phyloP scores from a whole-genome alignment of 2,329 filamentous ascomycete genomes.

The Arthrobotrys conoides region DNA sequence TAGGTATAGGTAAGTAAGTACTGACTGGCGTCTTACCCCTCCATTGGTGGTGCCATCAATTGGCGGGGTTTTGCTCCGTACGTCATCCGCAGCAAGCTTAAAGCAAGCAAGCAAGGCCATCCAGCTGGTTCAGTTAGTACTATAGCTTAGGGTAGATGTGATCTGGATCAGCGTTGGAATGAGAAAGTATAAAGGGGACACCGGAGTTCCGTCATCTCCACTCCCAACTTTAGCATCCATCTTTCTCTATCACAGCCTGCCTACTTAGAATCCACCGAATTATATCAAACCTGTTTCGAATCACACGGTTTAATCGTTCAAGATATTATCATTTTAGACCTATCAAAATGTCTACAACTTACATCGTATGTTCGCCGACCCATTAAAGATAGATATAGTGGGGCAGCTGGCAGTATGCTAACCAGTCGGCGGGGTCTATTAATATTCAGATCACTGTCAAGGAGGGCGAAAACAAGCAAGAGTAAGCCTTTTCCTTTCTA shows the following conservation, averaged over 20 bases:
- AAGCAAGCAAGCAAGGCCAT: constrained; percentile 6
- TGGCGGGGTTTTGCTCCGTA: constrained; percentile 25
- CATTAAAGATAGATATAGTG: neutral
- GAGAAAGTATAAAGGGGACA: constrained; percentile 48
- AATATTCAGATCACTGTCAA: constrained; percentile 42
- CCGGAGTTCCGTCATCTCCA: neutral
- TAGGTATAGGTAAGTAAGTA: too few relatives aligned
- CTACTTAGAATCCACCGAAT: too few relatives aligned
- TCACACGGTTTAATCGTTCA: constrained; percentile 5
- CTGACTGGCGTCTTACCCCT: constrained; percentile 1
- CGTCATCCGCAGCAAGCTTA: constrained; percentile 33
- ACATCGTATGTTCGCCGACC: constrained; percentile 13
- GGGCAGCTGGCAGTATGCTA: constrained; percentile 13
- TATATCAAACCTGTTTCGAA: neutral
- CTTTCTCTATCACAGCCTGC: neutral
- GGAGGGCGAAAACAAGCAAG: constrained; percentile 24
- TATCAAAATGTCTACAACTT: constrained; percentile 30
- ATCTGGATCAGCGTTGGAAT: constrained; percentile 12
- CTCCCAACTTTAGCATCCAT: neutral
- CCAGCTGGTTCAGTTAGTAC: neutral
- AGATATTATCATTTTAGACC: constrained; percentile 9
- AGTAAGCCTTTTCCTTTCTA: constrained; percentile 5
- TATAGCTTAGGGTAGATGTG: too few relatives aligned
- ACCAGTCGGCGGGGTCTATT: neutral
- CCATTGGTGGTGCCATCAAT: constrained; percentile 4